Evolutionary conservation across 441 rosid genomes (phyloP).

Genomic region (Erodium texanum): DNA sequence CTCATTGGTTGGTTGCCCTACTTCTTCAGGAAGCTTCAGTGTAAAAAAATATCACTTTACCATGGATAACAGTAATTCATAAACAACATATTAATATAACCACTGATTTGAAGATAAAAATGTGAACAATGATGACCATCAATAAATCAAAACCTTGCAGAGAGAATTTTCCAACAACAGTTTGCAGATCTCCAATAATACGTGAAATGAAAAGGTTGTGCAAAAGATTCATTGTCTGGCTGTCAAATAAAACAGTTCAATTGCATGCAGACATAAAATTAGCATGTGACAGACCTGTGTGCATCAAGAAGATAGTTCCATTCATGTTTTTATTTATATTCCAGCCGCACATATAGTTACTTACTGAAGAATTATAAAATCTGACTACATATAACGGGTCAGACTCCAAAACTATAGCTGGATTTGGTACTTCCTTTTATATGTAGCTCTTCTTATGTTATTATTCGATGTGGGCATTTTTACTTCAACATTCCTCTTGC

Average conservation of each 20-base stretch:
- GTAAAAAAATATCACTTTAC: constrained; percentile 15
- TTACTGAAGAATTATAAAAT: no score
- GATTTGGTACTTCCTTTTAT: not conserved
- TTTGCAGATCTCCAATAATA: not conserved
- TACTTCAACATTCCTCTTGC: not conserved
- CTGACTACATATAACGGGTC: not conserved
- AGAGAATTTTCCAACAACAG: no score
- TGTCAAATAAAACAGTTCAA: not conserved
- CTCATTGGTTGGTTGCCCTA: constrained; percentile 24
- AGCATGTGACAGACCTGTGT: not conserved
- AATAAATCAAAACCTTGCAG: constrained; percentile 8
- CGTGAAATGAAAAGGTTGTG: not conserved
- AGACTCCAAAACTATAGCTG: not conserved
- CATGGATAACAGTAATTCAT: constrained; percentile 17
- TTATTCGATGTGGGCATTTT: not conserved
- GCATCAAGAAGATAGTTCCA: no score
- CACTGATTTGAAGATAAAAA: not conserved
- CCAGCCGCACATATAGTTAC: no score
- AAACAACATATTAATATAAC: constrained; percentile 9
- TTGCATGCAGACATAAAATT: not conserved
- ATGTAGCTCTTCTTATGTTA: not conserved
- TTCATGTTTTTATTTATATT: no score
- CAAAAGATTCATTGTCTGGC: not conserved
- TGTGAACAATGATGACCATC: not conserved
- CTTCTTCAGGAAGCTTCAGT: constrained; percentile 49